phyloP scores from a whole-genome alignment of 2,329 filamentous ascomycete species.

The Fusarium coffeatum region DNA sequence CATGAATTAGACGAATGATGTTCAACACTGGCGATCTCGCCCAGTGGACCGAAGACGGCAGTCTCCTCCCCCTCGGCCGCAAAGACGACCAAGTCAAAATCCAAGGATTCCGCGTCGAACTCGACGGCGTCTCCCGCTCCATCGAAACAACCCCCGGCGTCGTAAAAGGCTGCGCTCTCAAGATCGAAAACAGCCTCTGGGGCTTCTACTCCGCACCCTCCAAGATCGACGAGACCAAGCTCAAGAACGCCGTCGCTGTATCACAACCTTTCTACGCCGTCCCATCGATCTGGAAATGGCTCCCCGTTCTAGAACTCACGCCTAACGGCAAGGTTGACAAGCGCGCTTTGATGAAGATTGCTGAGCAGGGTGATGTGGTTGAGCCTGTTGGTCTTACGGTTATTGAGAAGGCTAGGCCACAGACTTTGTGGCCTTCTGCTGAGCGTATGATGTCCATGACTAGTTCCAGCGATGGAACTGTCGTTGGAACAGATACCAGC shows the following conservation, averaged over 20 bases:
- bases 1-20: constrained; percentile 49
- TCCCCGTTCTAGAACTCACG: constrained; percentile 24
- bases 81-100: constrained; percentile 38
- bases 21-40: constrained; percentile 35
- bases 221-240: constrained; percentile 16
- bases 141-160: constrained; percentile 11
- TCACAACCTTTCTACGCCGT: constrained; percentile 32
- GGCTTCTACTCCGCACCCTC: constrained; percentile 24
- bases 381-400: neutral
- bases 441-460: constrained; percentile 11
- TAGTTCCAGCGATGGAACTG: neutral
- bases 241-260: constrained; percentile 8
- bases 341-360: constrained; percentile 11
- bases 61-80: constrained; percentile 30
- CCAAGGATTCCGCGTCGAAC: constrained; percentile 26
- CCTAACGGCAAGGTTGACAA: constrained; percentile 36
- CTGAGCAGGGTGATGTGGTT: neutral
- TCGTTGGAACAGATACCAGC: neutral
- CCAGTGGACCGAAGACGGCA: constrained; percentile 28
- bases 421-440: constrained; percentile 13
- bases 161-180: constrained; percentile 19
- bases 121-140: constrained; percentile 17
- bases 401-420: neutral
- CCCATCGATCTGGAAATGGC: constrained; percentile 23
- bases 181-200: constrained; percentile 19